Base-by-base conservation (phyloP, 495 filamentous ascomycete species). In the Margaritispora aquatica region DNA sequence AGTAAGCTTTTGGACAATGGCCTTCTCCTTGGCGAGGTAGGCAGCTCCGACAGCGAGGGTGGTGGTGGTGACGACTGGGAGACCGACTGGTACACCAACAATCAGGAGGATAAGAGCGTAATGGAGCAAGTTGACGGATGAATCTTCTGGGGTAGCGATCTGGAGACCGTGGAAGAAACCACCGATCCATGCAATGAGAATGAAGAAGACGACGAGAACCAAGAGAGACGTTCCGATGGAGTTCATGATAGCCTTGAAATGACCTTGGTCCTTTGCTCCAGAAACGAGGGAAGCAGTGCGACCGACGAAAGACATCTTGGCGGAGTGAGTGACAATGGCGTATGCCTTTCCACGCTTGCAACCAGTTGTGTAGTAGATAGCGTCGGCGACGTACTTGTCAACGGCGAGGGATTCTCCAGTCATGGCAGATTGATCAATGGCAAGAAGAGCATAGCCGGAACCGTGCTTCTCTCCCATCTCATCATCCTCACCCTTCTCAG, bases 211-310 rank as follows among this genome's bases (percentile, higher is more conserved):
- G 74, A 89, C 86, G 54, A 89, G 74, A 68, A 89, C 85, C 59
- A 88, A 75, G 34, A 88, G 76, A 55, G 80, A 71, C 21, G 76
- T 80, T 74, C 86, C 85, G 61, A 89, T 89, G 70, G 81, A 84
- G 81, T 89, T 84, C 86, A 89, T 89, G 78, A 89, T 87, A 63
- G 85, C 85, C 75, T 89, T 89, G 83, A 89, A 89, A 75, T 89
- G 86, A 78, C 85, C 86, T 56, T 79, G 74, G 70, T 88, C 86
- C 69, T 86, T 74, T 64, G 86, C 85, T 63, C 85, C 85, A 69
- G 88, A 80, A 19, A 89, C 86, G 52, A 88, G 78, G 67, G 79
- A 77, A 63, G 86, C 86, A 57, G 85, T 89, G 68, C 82, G 81
- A 72, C 86, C 86, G 69, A 88, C 85, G 77, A 89, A 89, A 54